phyloP scores from a whole-genome alignment of 768 basidiomycete genomes.

The Boletus bicolor region DNA sequence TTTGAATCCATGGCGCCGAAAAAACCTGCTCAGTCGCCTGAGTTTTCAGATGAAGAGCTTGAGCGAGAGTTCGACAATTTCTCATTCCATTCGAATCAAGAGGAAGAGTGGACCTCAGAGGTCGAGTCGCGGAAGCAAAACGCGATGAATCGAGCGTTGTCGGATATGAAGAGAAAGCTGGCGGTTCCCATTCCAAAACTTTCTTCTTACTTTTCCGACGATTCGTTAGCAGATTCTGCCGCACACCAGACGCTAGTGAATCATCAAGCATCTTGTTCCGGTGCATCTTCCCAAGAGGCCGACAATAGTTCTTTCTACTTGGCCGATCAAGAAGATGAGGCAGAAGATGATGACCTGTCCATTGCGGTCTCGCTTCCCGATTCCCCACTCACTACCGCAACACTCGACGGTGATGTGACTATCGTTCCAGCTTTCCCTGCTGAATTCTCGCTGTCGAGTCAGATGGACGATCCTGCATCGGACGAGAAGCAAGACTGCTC shows the following conservation, averaged over 20 bases:
- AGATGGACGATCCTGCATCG: neutral
- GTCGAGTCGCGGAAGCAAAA: conserved; percentile 11
- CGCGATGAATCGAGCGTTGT: conserved; percentile 1
- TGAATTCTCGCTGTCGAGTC: neutral
- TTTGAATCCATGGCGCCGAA: neutral
- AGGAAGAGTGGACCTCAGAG: conserved; percentile 14
- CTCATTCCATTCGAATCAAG: conserved; percentile 7
- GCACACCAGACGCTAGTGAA: neutral
- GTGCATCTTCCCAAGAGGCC: neutral
- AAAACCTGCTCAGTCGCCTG: neutral
- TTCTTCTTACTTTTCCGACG: conserved; percentile 9
- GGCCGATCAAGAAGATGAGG: conserved; percentile 7
- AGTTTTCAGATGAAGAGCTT: conserved; percentile 13
- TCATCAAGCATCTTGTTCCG: neutral
- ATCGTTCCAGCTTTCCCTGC: neutral
- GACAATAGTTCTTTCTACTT: neutral
- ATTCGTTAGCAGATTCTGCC: conserved; percentile 1
- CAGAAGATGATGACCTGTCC: neutral
- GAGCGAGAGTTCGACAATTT: conserved; percentile 12
- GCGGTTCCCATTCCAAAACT: conserved; percentile 9
- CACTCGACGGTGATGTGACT: neutral
- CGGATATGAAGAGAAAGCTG: conserved; percentile 7
- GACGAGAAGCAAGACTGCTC: neutral
- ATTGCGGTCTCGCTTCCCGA: neutral
- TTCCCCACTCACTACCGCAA: neutral